phyloP scores from a whole-genome alignment of 176 grass and related monocot species.

The Oryza glaberrima region DNA sequence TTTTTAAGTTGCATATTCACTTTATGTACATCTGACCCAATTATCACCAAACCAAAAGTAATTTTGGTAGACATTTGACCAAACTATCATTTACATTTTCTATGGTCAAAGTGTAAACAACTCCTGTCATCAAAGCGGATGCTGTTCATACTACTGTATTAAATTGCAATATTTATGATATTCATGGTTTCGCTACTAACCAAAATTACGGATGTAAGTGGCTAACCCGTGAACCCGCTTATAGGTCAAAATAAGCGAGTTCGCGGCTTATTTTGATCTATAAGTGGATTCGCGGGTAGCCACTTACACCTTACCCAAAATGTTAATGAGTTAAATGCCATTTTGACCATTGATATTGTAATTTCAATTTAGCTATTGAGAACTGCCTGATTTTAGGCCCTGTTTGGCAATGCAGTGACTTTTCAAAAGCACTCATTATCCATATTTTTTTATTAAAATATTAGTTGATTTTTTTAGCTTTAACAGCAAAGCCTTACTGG shows the following conservation, averaged over 20 bases:
- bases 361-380: background rate
- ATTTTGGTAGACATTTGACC: too few species aligned
- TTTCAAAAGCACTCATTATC: background rate
- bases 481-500: background rate
- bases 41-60: background rate
- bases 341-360: background rate
- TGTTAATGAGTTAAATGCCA: background rate
- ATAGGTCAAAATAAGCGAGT: too few species aligned
- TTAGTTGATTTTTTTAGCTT: background rate
- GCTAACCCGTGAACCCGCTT: too few species aligned
- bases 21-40: background rate
- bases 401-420: background rate
- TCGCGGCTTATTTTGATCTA: too few species aligned
- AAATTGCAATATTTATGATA: background rate
- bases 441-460: background rate
- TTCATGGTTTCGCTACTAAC: background rate
- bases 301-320: background rate
- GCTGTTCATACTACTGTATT: background rate
- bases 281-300: too few species aligned
- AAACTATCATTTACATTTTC: conserved; percentile 1
- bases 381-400: background rate
- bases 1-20: conserved; percentile 20
- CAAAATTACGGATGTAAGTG: background rate
- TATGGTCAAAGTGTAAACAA: background rate
- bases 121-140: background rate